Base-by-base conservation (phyloP, 164 flowering plant species). In the Aristolochia contorta region DNA sequence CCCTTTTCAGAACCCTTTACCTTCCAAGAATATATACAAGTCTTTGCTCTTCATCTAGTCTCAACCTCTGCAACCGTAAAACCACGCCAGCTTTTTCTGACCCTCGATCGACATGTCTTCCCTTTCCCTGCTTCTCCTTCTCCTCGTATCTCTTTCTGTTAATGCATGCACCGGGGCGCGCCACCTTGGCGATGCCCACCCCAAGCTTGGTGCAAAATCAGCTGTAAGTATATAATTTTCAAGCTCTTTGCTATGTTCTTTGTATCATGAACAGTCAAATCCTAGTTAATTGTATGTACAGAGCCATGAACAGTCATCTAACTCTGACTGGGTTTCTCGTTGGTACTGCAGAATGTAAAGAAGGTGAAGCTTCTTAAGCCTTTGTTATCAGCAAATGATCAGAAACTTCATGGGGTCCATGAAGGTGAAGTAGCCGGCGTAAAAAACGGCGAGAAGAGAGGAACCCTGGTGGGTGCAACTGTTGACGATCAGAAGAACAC, bases 101-200 rank as follows among this genome's bases (percentile, higher is more conserved):
- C 24, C 37, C 49, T 56, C 46, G n/a, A n/a, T n/a, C n/a, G 64
- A 70, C 76, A 25, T 68, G 49, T 65, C 71, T 47, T 64, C 65
- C 69, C 47, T 59, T 46, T 25, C 58, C 30, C 63, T 71, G 56
- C 19, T 69, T 22, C 33, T 77, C 60, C 57, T 77, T 48, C 51
- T 76, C 58, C 45, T 65, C 23, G 57, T 75, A 9, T 79, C 27
- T 56, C 58, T 76, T 15, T 68, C 72, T 47, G 22, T 72, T 56
- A 72, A 71, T 63, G 69, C 70, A 56, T 74, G 79, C 43, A 37
- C 43, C 54, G n/a, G 49, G 25, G 83, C 76, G 47, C 81, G 86
- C 48, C 66, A 19, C 49, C 54, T 62, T 4, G 51, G 65, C 25
- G 20, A 20, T 45, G n/a, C 41, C 24, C 24, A 54, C 23, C 67